These are phyloP conservation scores for Beta macrorhiza DNA, from an alignment of 179 eudicot species.

Conservation along the genomic window DNA sequence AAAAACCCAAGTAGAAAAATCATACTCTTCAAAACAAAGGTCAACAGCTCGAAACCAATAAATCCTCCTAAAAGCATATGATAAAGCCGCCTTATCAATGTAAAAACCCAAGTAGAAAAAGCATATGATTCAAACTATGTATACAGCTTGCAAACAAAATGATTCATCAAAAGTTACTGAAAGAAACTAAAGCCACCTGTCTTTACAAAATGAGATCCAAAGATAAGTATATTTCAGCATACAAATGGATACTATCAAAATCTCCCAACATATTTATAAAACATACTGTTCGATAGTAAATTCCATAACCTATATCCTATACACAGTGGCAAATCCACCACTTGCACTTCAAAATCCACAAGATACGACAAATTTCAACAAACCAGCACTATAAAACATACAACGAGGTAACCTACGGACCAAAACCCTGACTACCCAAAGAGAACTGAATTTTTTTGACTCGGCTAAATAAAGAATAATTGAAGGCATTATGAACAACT, in stretches of 20 bases:
- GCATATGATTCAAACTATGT: too few species aligned
- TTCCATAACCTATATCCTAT: slow-evolving; percentile 32
- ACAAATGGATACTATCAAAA: slow-evolving; percentile 17
- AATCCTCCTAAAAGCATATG: too few species aligned
- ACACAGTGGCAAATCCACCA: slow-evolving; percentile 32
- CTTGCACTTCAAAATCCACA: slow-evolving; percentile 22
- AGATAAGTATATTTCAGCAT: neutral
- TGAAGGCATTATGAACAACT: slow-evolving; percentile 28
- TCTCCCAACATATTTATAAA: slow-evolving; percentile 8
- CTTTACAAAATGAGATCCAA: too few species aligned
- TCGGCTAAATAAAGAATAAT: slow-evolving; percentile 32
- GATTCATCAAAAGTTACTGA: too few species aligned
- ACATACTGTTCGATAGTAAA: slow-evolving; percentile 10
- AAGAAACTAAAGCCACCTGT: too few species aligned
- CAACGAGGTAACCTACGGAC: slow-evolving; percentile 19
- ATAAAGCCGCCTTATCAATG: too few species aligned
- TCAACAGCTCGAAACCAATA: too few species aligned
- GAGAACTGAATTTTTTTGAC: neutral
- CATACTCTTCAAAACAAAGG: too few species aligned
- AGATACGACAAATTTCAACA: slow-evolving; percentile 3
- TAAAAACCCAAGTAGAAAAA: too few species aligned
- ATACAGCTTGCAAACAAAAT: too few species aligned
- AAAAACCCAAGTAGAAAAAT: too few species aligned
- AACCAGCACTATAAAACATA: slow-evolving; percentile 17
- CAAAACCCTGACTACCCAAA: slow-evolving; percentile 20